phyloP scores from a whole-genome alignment of 805 yeast genomes.

The Sporopachydermia quercuum region DNA sequence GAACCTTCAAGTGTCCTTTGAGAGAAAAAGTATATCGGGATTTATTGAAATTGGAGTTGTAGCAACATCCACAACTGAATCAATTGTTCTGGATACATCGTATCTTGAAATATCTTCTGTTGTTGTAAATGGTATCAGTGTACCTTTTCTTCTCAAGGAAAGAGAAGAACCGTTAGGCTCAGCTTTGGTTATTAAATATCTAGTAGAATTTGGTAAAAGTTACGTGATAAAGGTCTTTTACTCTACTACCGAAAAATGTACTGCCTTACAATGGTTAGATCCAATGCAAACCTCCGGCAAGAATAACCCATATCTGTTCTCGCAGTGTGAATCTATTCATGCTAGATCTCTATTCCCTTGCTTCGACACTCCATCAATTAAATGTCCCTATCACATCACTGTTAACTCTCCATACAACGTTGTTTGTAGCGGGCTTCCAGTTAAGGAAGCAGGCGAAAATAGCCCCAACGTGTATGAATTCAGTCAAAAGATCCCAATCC shows the following conservation, averaged over 20 bases:
- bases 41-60: not conserved
- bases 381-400: slow-evolving; percentile 38
- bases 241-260: slow-evolving; percentile 46
- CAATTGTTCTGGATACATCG: slow-evolving; percentile 44
- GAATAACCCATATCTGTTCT: slow-evolving; percentile 43
- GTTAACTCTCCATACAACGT: slow-evolving; percentile 45
- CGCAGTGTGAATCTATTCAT: slow-evolving; percentile 71
- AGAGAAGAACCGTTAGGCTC: slow-evolving; percentile 46
- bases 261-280: slow-evolving; percentile 61
- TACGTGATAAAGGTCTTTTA: slow-evolving; percentile 18
- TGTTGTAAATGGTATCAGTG: slow-evolving; percentile 7
- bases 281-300: slow-evolving; percentile 49
- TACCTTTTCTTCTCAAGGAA: slow-evolving; percentile 22
- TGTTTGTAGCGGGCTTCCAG: slow-evolving; percentile 48
- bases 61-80: slow-evolving; percentile 5
- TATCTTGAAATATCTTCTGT: slow-evolving; percentile 19
- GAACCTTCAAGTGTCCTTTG: slow-evolving; percentile 26
- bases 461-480: slow-evolving; percentile 25
- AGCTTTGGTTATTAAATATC: slow-evolving; percentile 25
- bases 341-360: slow-evolving; percentile 66
- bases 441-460: slow-evolving; percentile 10
- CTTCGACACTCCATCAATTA: slow-evolving; percentile 65
- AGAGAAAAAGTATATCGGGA: not conserved
- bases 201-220: not conserved
- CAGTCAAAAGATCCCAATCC: slow-evolving; percentile 57